A percentile compares a stretch with the other conserved stretches of the same genome.
Evolutionary conservation across 306 rosid genomes (phyloP).

Genomic region (Fagus crenata): DNA sequence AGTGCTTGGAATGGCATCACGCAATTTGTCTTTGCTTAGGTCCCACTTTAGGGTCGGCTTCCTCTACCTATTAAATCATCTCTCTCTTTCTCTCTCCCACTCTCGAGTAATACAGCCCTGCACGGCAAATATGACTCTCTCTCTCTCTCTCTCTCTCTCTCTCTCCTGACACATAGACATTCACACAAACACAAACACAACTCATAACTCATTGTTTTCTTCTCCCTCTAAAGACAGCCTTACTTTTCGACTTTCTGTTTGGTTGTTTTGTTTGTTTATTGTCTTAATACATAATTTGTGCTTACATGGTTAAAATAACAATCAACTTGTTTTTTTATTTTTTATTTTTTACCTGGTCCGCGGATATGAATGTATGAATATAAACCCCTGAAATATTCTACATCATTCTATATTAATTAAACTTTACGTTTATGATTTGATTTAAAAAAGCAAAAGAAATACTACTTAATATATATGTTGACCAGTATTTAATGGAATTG

Average conservation of each 20-base stretch:
- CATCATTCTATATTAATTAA: too few species aligned
- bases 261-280: constrained; percentile 37
- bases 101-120: constrained; percentile 31
- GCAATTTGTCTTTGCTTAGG: constrained; percentile 54
- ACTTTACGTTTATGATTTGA: too few species aligned
- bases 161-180: neutral
- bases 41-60: constrained; percentile 55
- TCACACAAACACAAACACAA: neutral
- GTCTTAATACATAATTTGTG: constrained; percentile 32
- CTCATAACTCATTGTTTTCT: constrained; percentile 44
- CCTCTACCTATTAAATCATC: constrained; percentile 6
- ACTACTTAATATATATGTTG: too few species aligned
- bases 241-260: constrained; percentile 22
- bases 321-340: constrained; percentile 22
- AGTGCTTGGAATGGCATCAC: constrained; percentile 74
- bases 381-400: neutral
- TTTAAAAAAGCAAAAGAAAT: too few species aligned
- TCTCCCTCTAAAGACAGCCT: constrained; percentile 44
- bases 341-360: constrained; percentile 17
- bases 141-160: too few species aligned
- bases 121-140: constrained; percentile 44
- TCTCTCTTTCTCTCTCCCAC: constrained; percentile 8
- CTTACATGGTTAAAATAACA: constrained; percentile 31
- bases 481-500: too few species aligned
- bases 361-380: constrained; percentile 25